These are phyloP conservation scores for Kwoniella shivajii DNA, from an alignment of 1,284 basidiomycete genomes.

Conservation along the genomic window DNA sequence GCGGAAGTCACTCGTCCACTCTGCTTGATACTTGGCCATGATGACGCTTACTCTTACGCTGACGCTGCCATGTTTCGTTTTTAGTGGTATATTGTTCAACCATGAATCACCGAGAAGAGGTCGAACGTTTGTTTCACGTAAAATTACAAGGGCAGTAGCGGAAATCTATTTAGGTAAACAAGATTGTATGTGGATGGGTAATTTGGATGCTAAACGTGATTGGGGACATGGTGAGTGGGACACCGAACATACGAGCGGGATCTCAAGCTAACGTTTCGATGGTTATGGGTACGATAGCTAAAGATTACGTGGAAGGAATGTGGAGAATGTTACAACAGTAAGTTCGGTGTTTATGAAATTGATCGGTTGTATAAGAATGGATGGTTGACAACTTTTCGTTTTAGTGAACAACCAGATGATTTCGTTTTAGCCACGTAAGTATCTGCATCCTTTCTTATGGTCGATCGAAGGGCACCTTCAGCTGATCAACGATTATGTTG, in stretches of 20 bases:
- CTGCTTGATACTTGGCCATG: no score
- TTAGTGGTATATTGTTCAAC: constrained; percentile 86
- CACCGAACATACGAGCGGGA: not conserved
- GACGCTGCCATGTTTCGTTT: not conserved
- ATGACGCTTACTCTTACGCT: no score
- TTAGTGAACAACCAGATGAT: constrained; percentile 64
- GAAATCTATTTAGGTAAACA: constrained; percentile 85
- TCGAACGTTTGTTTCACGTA: constrained; percentile 88
- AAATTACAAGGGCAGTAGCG: constrained; percentile 84
- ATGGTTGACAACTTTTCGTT: not conserved
- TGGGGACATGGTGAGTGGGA: constrained; percentile 81
- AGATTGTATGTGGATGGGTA: constrained; percentile 82
- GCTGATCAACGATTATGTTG: not conserved
- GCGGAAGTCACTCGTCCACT: no score
- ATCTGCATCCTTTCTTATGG: not conserved
- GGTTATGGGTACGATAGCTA: constrained; percentile 58
- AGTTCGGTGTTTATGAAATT: not conserved
- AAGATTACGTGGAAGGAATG: constrained; percentile 90
- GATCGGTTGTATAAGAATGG: no score
- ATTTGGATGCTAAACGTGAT: constrained; percentile 85
- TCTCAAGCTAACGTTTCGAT: not conserved
- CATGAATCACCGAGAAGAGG: constrained; percentile 90
- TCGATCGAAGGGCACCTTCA: not conserved
- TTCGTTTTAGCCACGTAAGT: constrained; percentile 78
- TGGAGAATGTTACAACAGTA: constrained; percentile 90